phyloP scores from a whole-genome alignment of 78 protist species.

The Bigelowiella natans region DNA sequence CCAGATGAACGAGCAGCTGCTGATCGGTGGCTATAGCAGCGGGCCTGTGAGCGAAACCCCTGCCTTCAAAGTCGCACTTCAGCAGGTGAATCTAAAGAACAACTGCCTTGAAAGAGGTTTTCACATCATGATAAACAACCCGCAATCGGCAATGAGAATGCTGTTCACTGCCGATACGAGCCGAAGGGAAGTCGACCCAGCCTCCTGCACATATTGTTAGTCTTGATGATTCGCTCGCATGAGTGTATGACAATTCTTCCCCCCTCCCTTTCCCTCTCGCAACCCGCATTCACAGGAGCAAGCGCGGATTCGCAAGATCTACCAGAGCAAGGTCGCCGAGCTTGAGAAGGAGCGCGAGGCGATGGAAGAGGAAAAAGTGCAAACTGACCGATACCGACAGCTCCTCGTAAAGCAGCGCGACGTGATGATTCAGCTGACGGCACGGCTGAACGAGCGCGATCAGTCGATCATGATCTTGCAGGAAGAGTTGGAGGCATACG shows the following conservation, averaged over 20 bases:
- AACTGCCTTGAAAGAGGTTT: too few species aligned
- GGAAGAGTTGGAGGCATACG: conserved; percentile 49
- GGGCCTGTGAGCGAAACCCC: not conserved
- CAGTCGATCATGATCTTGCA: conserved; percentile 40
- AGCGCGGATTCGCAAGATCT: conserved; percentile 9
- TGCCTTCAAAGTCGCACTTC: not conserved
- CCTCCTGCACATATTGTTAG: too few species aligned
- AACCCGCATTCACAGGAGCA: not conserved
- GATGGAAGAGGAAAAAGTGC: conserved; percentile 41
- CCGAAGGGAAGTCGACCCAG: too few species aligned
- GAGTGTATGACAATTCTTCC: too few species aligned
- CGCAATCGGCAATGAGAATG: too few species aligned
- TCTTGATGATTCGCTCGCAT: too few species aligned
- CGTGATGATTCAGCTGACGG: conserved; percentile 52
- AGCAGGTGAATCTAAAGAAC: too few species aligned
- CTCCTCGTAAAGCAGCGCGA: conserved; percentile 58
- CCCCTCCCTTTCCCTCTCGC: too few species aligned
- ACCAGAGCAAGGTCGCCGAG: conserved; percentile 17
- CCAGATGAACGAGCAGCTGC: not conserved
- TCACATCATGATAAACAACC: too few species aligned
- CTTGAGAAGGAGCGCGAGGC: conserved; percentile 34
- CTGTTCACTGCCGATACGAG: too few species aligned
- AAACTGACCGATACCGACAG: conserved; percentile 51
- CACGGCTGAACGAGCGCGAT: conserved; percentile 41
- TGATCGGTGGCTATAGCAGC: not conserved